Evolutionary conservation across 2,329 filamentous ascomycete genomes (phyloP), one percentile per base, ranked within the genome.

Genomic region (Phialocephala subalpina): DNA sequence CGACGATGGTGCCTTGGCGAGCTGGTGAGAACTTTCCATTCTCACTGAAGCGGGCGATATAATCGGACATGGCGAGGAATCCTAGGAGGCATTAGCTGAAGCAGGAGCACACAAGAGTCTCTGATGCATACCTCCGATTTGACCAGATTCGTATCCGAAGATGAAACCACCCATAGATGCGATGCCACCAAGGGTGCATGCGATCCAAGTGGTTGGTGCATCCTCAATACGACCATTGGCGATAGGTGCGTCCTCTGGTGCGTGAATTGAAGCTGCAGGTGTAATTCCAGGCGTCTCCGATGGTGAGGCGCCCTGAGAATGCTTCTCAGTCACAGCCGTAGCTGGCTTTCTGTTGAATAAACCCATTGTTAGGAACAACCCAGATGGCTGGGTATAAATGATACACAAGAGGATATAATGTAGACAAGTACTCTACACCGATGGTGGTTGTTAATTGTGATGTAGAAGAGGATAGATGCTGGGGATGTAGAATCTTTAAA

Each of bases 1-100:
- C 87, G 62, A 88, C 85, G 65, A 91, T 88, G 18, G 87, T 85
- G 59, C 89, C 89, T 70, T 89, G 85, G 56, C 87, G 82, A 6
- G 82, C 84, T 20, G 88, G 83, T 62, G 81, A 83, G 77, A 91
- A 91, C 25, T 73, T 63, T 3, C 79, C 75, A 47, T 73, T 69
- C 36, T 82, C 74, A 35, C 84, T 86, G 70, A 90, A 90, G 47
- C 87, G 84, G 3, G 72, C 66, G 36, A 80, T 78, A 68, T 84
- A 90, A 75, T 90, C 83, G 2, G 77, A 57, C 87, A 90, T 90
- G 63, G 82, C 77, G 70, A 90, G 84, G 77, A 88, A 90, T 61
- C 88, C 87, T 75, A 5, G 82, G 86, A 49, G 25, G 7, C 22
- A 87, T 86, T 29, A 38, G 25, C 22, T 60, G 49, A 59, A n/a